Evolutionary conservation across 345 rosid genomes (phyloP).

Genomic region (Carallia pectinifolia): DNA sequence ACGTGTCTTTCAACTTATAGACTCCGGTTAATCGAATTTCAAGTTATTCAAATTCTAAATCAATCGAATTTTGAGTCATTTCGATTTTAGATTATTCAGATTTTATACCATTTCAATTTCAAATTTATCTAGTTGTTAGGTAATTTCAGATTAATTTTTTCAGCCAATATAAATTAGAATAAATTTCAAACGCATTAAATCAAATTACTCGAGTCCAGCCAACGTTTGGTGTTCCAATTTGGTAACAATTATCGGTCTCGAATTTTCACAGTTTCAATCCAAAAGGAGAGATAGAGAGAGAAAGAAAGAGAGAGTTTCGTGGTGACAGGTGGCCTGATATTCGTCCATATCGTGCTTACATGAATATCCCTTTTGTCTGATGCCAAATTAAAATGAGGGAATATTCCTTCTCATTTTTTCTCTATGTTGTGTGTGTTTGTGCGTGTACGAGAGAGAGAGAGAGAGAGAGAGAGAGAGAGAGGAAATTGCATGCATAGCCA

Average conservation of each 20-base stretch:
- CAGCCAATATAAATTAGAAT: too few relatives aligned
- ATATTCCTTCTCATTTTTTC: conserved; percentile 28
- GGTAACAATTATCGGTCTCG: neutral
- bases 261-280: neutral
- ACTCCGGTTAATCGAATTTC: too few relatives aligned
- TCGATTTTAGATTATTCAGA: too few relatives aligned
- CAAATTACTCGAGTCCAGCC: too few relatives aligned
- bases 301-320: neutral
- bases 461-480: conserved; percentile 9
- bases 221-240: too few relatives aligned
- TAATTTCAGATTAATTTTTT: too few relatives aligned
- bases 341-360: neutral
- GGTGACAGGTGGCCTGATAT: neutral
- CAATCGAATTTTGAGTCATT: too few relatives aligned
- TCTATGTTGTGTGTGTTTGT: neutral
- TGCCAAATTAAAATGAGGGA: conserved; percentile 21
- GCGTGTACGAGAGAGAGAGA: neutral
- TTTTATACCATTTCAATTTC: too few relatives aligned
- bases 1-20: too few relatives aligned
- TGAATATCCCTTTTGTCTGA: conserved; percentile 8
- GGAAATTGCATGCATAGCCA: neutral
- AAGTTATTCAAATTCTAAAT: too few relatives aligned
- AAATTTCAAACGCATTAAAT: too few relatives aligned
- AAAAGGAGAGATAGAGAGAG: neutral
- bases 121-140: too few relatives aligned